Percentiles rank a stretch among this genome's conserved stretches.
These are phyloP conservation scores for Durotheca rogersii DNA, from an alignment of 495 filamentous ascomycete species.

Conservation along the genomic window DNA sequence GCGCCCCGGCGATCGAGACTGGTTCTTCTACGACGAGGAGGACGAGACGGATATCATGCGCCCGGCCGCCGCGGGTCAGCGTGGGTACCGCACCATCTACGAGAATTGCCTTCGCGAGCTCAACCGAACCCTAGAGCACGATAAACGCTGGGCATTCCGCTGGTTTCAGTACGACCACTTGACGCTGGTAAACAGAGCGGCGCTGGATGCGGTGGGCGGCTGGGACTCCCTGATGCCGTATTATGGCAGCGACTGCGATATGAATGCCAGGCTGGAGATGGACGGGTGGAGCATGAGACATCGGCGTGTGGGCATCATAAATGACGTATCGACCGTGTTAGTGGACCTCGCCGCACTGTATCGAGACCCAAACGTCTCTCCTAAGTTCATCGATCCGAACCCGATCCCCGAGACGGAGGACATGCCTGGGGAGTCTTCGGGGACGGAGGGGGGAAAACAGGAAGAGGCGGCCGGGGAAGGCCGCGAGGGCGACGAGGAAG, in stretches of 20 bases:
- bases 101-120: slow-evolving; percentile 36
- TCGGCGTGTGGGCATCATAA: slow-evolving; percentile 45
- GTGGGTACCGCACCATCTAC: slow-evolving; percentile 49
- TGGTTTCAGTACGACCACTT: slow-evolving; percentile 46
- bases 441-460: background rate
- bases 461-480: background rate
- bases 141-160: slow-evolving; percentile 34
- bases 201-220: slow-evolving; percentile 55
- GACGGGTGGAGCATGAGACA: slow-evolving; percentile 44
- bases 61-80: slow-evolving; percentile 33
- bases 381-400: slow-evolving; percentile 38
- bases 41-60: slow-evolving; percentile 37
- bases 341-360: slow-evolving; percentile 46
- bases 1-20: slow-evolving; percentile 31
- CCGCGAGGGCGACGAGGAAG: slow-evolving; percentile 2
- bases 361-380: slow-evolving; percentile 31
- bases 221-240: slow-evolving; percentile 64
- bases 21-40: slow-evolving; percentile 39
- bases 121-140: slow-evolving; percentile 28
- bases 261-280: slow-evolving; percentile 55
- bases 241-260: slow-evolving; percentile 62
- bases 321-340: slow-evolving; percentile 47
- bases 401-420: slow-evolving; percentile 20
- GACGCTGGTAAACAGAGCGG: slow-evolving; percentile 49
- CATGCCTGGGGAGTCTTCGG: slow-evolving; percentile 1